Evolutionary conservation across 2,329 filamentous ascomycete species (phyloP).

Genomic region (Cladosporium sp.): DNA sequence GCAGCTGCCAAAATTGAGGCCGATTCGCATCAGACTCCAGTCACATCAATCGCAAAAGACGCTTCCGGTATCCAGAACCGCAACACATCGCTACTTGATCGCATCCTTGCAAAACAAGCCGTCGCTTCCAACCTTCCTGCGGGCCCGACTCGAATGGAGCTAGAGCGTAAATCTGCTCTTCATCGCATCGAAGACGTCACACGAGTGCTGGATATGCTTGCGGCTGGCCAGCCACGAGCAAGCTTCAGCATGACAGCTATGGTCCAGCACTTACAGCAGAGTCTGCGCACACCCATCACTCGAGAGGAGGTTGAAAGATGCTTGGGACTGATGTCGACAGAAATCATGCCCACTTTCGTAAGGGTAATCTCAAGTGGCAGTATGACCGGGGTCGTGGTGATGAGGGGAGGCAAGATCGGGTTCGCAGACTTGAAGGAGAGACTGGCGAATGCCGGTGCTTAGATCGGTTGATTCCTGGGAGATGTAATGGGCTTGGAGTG

Average conservation of each 20-base stretch:
- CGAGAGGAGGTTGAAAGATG: slow-evolving; percentile 42
- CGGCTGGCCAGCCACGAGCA: slow-evolving; percentile 33
- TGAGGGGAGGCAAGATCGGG: slow-evolving; percentile 22
- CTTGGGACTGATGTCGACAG: slow-evolving; percentile 40
- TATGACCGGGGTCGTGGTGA: slow-evolving; percentile 43
- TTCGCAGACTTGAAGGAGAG: slow-evolving; percentile 25
- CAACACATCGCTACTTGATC: slow-evolving; percentile 45
- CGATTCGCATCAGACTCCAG: slow-evolving; percentile 15
- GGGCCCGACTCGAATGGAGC: slow-evolving; percentile 39
- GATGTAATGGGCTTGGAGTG: neutral
- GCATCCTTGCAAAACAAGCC: slow-evolving; percentile 48
- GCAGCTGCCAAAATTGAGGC: slow-evolving; percentile 20
- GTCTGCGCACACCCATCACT: slow-evolving; percentile 43
- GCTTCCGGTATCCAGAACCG: slow-evolving; percentile 36
- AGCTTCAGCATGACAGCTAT: slow-evolving; percentile 43
- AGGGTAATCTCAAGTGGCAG: slow-evolving; percentile 34
- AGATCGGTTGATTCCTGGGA: neutral
- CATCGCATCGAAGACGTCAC: slow-evolving; percentile 45
- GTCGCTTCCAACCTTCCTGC: slow-evolving; percentile 34
- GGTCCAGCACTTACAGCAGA: slow-evolving; percentile 41
- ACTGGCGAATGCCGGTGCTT: slow-evolving; percentile 19
- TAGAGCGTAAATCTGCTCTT: slow-evolving; percentile 44
- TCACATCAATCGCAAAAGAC: slow-evolving; percentile 24
- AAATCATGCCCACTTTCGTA: slow-evolving; percentile 43
- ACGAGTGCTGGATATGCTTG: slow-evolving; percentile 40